Conservation (phyloP, 345 rosid species). For the Eucalyptus tenuipes region DNA sequence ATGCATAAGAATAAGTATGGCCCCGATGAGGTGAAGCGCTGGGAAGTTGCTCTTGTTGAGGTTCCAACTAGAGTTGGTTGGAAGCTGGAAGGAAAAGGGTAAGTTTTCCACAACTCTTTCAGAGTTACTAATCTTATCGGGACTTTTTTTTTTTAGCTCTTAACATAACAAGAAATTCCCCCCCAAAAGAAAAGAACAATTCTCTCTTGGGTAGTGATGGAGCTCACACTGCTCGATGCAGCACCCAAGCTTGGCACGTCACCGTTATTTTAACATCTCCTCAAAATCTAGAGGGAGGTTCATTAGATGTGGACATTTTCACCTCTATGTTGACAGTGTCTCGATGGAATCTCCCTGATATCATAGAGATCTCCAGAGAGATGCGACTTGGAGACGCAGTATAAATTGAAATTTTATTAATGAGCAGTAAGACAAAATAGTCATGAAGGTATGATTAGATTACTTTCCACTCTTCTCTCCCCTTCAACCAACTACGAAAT, state of each 20-base stretch:
- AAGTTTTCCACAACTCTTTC: neutral
- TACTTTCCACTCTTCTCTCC: neutral
- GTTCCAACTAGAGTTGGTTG: neutral
- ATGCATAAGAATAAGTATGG: neutral
- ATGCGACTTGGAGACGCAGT: neutral
- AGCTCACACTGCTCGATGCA: neutral
- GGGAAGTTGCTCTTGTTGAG: neutral
- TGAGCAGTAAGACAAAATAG: neutral
- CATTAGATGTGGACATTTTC: neutral
- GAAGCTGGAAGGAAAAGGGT: neutral
- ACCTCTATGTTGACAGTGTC: neutral
- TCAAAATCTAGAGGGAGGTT: neutral
- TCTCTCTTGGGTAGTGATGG: neutral
- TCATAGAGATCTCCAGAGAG: neutral
- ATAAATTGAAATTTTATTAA: neutral
- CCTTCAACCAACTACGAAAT: neutral
- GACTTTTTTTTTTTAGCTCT: neutral
- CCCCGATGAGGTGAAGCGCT: neutral
- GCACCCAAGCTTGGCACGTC: neutral
- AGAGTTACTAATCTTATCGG: neutral
- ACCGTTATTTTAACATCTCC: neutral
- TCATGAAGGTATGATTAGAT: neutral
- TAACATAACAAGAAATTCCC: neutral
- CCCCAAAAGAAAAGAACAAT: neutral
- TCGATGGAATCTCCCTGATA: neutral